Base-by-base conservation (phyloP, 192 early-diverging fungal genomes). In the Radiomyces spectabilis region DNA sequence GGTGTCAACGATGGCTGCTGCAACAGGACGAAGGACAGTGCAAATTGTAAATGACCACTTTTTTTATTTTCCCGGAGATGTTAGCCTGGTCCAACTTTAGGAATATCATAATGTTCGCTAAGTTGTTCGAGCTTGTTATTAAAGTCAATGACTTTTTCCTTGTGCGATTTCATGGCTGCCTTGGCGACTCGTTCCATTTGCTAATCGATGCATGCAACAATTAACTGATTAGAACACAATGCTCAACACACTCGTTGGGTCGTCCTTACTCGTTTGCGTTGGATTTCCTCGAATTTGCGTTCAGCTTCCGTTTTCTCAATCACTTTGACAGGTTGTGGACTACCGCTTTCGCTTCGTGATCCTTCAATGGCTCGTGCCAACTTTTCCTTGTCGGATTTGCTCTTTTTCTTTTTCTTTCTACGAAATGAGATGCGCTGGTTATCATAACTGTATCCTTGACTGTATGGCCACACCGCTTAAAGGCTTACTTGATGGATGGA, bases 51-150 rank as follows among this genome's bases (percentile, higher is more conserved):
- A 35, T 35, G 33, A n/a, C 33, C 6, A 35, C 33, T 35, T 35
- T 35, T 35, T 35, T 35, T 35, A 8, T 35, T 35, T 35, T 35
- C 13, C n/a, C n/a, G n/a, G 16, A 34, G 26, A 27, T 63, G 61
- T 86, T 86, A 86, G 70, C 86, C 85, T 27, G 85, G 85, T 59
- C 85, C 83, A 48, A 88, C 86, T 53, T 86, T 85, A 31, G 88
- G 86, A 64, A 91, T 86, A 59, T 91, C 88, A 69, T 88, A 82
- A 70, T 88, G 88, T 60, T 91, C 88, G 46, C 73, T 79, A 47
- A 91, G 71, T 27, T 78, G 66, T 52, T 85, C 85, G 15, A 90
- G 69, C 52, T 88, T 83, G 25, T 73, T 72, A 59, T 90, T 90
- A 51, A 87, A 77, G 30, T 90, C 86, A 43, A 81, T 78, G 5